Evolutionary conservation across 2,329 filamentous ascomycete species (phyloP), one percentile per base, ranked within the genome.

Genomic region (Pyrenochaeta sp.): DNA sequence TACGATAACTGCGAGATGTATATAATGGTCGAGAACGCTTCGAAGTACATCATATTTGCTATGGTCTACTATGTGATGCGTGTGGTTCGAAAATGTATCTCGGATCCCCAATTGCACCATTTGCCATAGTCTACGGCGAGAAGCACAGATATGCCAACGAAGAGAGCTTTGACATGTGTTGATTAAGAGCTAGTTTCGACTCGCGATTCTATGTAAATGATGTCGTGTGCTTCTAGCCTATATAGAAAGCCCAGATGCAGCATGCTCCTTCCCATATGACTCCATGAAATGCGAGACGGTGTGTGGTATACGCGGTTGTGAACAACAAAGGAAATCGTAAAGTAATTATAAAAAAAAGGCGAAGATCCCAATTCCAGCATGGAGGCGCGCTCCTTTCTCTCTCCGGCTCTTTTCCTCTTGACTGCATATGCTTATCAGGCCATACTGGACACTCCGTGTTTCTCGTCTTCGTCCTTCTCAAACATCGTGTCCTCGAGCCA

Each of bases 401-500:
- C 43, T 36, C 43, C 30, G 14, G 31, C 43, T 45, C 20, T 45
- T 35, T 15, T n/a, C 9, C 12, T 21, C 21, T 18, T 39, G 9
- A 10, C 30, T 40, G 14, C 18, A 35, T 44, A 2, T 31, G 18
- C 30, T 54, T 59, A n/a, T n/a, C n/a, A 72, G 33, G 65, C 69
- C 54, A 67, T 65, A 46, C 59, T 62, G 44, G 64, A 61, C 2
- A 51, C 64, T 44, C 65, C 66, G 44, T 60, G 63, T 61, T 74
- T 73, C 45, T 68, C 70, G 17, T 82, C 77, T 18, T 67, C 72
- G 53, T 81, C 77, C 15, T 61, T 67, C 27, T 79, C 77, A 54
- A 83, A 83, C 63, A 82, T 79, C 53, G 66, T 69, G 46, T 77
- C 77, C 58, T 83, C 81, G 54, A 83, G 58, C 71, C 75, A 79